Conservation (phyloP, 495 filamentous ascomycete species). For the Penicillium coffeae region DNA sequence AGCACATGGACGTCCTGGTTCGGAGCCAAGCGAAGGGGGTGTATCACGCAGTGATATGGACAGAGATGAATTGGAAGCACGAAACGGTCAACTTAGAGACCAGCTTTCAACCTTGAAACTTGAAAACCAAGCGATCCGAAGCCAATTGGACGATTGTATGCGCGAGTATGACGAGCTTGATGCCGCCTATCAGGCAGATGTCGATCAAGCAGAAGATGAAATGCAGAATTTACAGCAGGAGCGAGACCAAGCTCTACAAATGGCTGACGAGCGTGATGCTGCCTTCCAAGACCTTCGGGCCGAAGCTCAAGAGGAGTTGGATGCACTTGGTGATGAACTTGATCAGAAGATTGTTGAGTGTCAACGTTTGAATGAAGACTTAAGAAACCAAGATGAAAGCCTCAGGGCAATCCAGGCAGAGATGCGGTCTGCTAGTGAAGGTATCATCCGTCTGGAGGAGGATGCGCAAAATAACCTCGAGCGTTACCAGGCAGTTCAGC, state of each 20-base stretch:
- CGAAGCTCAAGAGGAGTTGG: slow-evolving; percentile 80
- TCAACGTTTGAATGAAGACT: slow-evolving; percentile 62
- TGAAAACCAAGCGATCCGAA: slow-evolving; percentile 74
- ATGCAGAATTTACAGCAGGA: slow-evolving; percentile 77
- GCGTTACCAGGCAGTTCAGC: slow-evolving; percentile 67
- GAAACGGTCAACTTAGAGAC: slow-evolving; percentile 78
- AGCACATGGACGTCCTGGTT: slow-evolving; percentile 67
- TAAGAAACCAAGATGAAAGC: slow-evolving; percentile 59
- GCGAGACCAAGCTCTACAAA: slow-evolving; percentile 76
- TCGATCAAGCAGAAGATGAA: slow-evolving; percentile 73
- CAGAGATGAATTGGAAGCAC: slow-evolving; percentile 79
- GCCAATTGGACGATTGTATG: slow-evolving; percentile 65
- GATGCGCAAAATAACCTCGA: slow-evolving; percentile 66
- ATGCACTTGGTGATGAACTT: slow-evolving; percentile 73
- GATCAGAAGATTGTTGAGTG: slow-evolving; percentile 71
- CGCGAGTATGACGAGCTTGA: slow-evolving; percentile 63
- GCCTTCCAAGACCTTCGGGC: slow-evolving; percentile 74
- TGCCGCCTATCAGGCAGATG: slow-evolving; percentile 66
- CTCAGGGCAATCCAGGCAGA: slow-evolving; percentile 82
- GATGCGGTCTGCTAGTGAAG: slow-evolving; percentile 85
- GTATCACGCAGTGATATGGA: slow-evolving; percentile 75
- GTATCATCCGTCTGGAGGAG: slow-evolving; percentile 80
- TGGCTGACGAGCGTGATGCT: slow-evolving; percentile 72
- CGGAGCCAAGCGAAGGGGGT: slow-evolving; percentile 64
- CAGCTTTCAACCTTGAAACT: slow-evolving; percentile 79